Evolutionary conservation across 768 basidiomycete species (phyloP).

Genomic region (Macrolepiota dolichaula): DNA sequence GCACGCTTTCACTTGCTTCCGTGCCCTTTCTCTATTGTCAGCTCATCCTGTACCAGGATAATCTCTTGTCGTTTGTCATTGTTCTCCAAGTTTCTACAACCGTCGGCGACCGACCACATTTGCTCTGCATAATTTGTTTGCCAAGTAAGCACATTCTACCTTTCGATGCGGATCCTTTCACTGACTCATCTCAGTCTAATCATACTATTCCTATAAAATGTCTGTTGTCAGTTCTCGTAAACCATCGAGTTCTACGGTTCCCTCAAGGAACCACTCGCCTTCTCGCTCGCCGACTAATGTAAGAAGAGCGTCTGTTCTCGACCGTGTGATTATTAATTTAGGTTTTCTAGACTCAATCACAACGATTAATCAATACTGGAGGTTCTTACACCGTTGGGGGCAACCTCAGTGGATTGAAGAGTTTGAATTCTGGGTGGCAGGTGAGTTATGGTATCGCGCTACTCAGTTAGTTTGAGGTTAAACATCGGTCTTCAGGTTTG

Average conservation of each 20-base stretch:
- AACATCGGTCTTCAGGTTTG: slow-evolving; percentile 46
- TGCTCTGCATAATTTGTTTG: slow-evolving; percentile 6
- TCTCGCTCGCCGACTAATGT: slow-evolving; percentile 59
- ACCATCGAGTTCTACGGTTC: slow-evolving; percentile 67
- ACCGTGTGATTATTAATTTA: not conserved
- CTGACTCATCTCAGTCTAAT: slow-evolving; percentile 23
- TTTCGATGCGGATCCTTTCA: slow-evolving; percentile 15
- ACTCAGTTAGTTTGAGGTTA: not conserved
- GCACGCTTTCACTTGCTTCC: not conserved
- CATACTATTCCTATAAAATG: slow-evolving; percentile 22
- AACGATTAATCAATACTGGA: slow-evolving; percentile 41
- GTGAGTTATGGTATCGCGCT: slow-evolving; percentile 29
- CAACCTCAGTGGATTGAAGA: slow-evolving; percentile 44
- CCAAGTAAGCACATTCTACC: slow-evolving; percentile 5
- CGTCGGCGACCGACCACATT: not conserved
- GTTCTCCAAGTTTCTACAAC: slow-evolving; percentile 1
- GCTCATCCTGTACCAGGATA: not conserved
- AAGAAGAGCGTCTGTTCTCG: not conserved
- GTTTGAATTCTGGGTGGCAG: slow-evolving; percentile 66
- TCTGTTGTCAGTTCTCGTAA: slow-evolving; percentile 54
- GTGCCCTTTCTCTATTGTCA: not conserved
- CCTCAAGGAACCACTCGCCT: slow-evolving; percentile 62
- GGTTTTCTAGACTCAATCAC: slow-evolving; percentile 30
- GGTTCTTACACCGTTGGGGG: slow-evolving; percentile 43
- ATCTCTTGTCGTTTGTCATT: not conserved